phyloP scores from a whole-genome alignment of 2,329 filamentous ascomycete genomes.

The Metarhizium guizhouense region DNA sequence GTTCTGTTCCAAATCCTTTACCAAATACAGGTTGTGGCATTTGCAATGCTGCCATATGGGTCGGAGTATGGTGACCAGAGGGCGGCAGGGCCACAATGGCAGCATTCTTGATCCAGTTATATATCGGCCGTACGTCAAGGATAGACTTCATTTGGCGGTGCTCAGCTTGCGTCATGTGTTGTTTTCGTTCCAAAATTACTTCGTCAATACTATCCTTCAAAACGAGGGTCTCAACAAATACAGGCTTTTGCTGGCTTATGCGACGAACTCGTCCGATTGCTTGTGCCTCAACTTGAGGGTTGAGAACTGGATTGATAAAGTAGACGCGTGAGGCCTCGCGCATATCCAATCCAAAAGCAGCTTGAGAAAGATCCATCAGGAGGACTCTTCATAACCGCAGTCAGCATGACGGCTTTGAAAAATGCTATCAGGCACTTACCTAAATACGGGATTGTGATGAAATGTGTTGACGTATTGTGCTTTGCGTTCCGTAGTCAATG shows the following conservation, averaged over 20 bases:
- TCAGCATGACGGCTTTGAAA: neutral
- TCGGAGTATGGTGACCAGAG: constrained; percentile 22
- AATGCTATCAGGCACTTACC: constrained; percentile 20
- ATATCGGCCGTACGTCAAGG: constrained; percentile 48
- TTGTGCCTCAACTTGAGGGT: constrained; percentile 78
- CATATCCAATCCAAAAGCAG: constrained; percentile 81
- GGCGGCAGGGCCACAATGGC: constrained; percentile 29
- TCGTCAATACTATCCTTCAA: constrained; percentile 76
- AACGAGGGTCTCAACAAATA: constrained; percentile 80
- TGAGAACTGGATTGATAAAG: constrained; percentile 82
- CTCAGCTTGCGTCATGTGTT: constrained; percentile 64
- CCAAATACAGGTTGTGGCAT: constrained; percentile 42
- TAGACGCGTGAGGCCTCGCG: constrained; percentile 76
- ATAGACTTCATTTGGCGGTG: constrained; percentile 46
- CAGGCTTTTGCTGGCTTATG: constrained; percentile 72
- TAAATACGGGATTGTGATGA: constrained; percentile 57
- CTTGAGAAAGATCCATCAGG: constrained; percentile 85
- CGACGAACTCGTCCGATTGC: constrained; percentile 84
- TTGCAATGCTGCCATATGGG: constrained; percentile 39
- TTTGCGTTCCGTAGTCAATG: constrained; percentile 50
- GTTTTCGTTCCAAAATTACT: constrained; percentile 64
- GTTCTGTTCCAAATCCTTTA: constrained; percentile 31
- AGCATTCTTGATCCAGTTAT: constrained; percentile 49
- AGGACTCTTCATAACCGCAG: constrained; percentile 48
- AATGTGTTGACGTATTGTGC: constrained; percentile 73